Evolutionary conservation across 495 filamentous ascomycete species (phyloP).

Genomic region (Penicillium coffeae): DNA sequence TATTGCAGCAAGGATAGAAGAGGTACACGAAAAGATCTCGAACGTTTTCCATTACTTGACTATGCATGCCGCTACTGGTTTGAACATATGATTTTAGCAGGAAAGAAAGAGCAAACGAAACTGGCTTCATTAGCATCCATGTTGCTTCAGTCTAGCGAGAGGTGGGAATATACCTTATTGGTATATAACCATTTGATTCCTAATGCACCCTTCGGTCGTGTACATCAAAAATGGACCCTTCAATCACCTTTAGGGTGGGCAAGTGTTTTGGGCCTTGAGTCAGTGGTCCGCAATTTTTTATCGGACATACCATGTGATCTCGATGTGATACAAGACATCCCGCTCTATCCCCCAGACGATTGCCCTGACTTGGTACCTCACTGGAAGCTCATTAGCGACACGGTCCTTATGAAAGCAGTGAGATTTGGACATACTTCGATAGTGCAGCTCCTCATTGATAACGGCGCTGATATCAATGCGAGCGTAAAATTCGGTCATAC

Average conservation of each 20-base stretch:
- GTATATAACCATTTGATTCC: background rate
- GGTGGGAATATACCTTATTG: background rate
- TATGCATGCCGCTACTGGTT: background rate
- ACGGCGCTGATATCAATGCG: background rate
- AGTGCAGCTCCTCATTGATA: background rate
- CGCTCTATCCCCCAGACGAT: background rate
- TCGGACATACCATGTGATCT: background rate
- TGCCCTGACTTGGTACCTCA: background rate
- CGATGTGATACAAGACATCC: background rate
- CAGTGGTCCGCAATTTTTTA: background rate
- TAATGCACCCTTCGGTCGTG: background rate
- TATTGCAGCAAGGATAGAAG: background rate
- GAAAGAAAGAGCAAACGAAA: background rate
- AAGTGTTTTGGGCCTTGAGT: background rate
- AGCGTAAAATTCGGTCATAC: background rate
- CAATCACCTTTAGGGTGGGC: background rate
- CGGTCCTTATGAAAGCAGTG: background rate
- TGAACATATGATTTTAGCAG: background rate
- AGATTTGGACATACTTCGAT: background rate
- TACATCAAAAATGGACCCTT: background rate
- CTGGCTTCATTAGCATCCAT: background rate
- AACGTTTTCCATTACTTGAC: background rate
- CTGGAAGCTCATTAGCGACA: background rate
- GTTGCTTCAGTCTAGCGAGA: background rate
- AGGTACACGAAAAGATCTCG: background rate